Base-by-base conservation (phyloP, 768 basidiomycete species). In the Lactarius sanguifluus region DNA sequence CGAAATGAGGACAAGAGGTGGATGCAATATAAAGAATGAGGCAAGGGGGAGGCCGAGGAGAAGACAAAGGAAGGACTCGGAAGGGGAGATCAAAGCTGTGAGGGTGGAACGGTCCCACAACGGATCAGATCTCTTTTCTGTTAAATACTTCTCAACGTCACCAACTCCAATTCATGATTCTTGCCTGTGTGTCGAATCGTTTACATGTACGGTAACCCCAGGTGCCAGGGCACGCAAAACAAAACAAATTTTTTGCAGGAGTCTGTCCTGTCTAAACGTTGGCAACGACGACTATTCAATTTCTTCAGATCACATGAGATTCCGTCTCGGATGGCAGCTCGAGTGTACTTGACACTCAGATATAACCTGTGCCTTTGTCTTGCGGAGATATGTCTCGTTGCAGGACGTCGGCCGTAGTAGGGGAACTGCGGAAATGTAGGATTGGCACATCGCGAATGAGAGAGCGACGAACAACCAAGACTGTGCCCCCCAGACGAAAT, bases 281-380 rank as follows among this genome's bases (percentile, higher is more conserved):
- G 23, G 47, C 25, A 28, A 52, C 50, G 5, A 52, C 25, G 50
- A 23, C 50, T 25, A 52, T 52, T 52, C 25, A 52, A 18, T 55
- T 65, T 56, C 83, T 73, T 89, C 89, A 2, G 75, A 66, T 77
- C 81, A 85, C 47, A 85, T 45, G 86, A 84, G 69, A 87, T 82
- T 65, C 85, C 79, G 72, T 90, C 88, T 3, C 88, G 88, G 2
- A 76, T 79, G 0, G 87, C 88, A 89, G 73, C 70, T 88, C 86
- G 45, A 90, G 77, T 0, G 86, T 87, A 4, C 85, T 80, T 45
- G 75, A 71, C 12, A 89, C 80, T 64, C 81, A 82, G 64, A 89
- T 81, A 71, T 75, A 61, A 77, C 83, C 70, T n/a, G 70, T 63
- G 23, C 59, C 70, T n/a, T 71, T 79, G 38, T 72, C 41, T 52